Evolutionary conservation across 352 stramenopile species (phyloP).

Genomic region (Phytophthora capsici): DNA sequence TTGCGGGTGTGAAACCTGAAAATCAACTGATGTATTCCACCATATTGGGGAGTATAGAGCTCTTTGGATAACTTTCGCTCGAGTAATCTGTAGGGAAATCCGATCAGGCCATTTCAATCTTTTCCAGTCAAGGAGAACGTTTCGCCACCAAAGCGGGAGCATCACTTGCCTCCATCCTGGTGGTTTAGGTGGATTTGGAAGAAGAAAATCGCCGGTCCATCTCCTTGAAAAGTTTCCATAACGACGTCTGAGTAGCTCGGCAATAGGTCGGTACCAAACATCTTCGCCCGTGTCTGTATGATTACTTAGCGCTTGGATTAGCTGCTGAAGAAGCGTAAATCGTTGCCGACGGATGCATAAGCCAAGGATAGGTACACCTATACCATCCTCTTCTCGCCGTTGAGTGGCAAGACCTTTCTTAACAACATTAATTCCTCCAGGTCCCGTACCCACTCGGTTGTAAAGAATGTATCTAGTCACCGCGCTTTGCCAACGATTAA

Average conservation of each 20-base stretch:
- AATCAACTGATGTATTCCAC: background rate
- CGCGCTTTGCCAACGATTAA: background rate
- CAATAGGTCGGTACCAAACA: background rate
- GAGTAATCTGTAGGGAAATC: background rate
- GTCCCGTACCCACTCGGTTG: background rate
- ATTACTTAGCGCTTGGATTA: background rate
- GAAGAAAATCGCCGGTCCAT: background rate
- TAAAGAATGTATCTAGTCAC: background rate
- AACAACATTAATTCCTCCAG: background rate
- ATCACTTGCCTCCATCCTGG: background rate
- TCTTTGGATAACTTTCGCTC: background rate
- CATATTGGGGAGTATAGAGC: background rate
- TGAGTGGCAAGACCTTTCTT: background rate
- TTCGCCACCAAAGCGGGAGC: background rate
- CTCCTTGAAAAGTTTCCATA: background rate
- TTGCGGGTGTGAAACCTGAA: no score
- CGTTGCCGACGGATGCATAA: background rate
- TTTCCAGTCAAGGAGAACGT: background rate
- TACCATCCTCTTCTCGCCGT: background rate
- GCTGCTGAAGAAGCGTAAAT: background rate
- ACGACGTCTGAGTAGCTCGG: background rate
- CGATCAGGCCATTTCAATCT: background rate
- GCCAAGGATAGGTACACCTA: background rate
- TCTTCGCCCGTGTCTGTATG: background rate
- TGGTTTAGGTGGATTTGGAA: background rate